Conservation (phyloP, 192 early-diverging fungal species). For the Backusella westeae region DNA sequence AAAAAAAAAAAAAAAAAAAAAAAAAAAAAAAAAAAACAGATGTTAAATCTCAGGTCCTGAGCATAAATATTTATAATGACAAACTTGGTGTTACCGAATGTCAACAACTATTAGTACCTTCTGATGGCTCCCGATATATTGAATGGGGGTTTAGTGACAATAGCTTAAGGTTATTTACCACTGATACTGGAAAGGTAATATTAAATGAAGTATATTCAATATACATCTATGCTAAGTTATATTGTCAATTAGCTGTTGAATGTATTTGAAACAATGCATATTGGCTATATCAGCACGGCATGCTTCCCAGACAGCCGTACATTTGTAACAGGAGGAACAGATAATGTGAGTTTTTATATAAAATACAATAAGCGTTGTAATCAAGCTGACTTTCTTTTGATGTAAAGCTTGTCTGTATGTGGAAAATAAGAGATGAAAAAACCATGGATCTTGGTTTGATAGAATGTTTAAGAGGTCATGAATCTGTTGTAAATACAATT, state of each 20-base stretch:
- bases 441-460: constrained; percentile 44
- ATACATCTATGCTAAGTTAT: not conserved
- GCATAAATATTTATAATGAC: constrained; percentile 45
- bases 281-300: constrained; percentile 53
- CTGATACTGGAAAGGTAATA: constrained; percentile 48
- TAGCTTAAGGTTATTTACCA: constrained; percentile 50
- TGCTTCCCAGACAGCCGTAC: constrained; percentile 59
- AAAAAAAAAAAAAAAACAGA: constrained; percentile 36
- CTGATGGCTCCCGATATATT: constrained; percentile 45
- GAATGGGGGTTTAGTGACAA: constrained; percentile 66
- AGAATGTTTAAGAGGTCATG: constrained; percentile 58
- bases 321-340: constrained; percentile 57
- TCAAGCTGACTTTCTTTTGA: not conserved
- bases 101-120: constrained; percentile 42
- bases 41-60: constrained; percentile 47
- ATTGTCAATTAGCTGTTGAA: constrained; percentile 33
- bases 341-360: constrained; percentile 34
- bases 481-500: constrained; percentile 46
- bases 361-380: not conserved
- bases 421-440: constrained; percentile 49
- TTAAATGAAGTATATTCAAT: not conserved
- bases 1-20: too few relatives aligned
- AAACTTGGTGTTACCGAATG: constrained; percentile 36
- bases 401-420: constrained; percentile 55
- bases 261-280: constrained; percentile 60